Conservation (phyloP, 805 yeast species). For the Starmera pachycereana region DNA sequence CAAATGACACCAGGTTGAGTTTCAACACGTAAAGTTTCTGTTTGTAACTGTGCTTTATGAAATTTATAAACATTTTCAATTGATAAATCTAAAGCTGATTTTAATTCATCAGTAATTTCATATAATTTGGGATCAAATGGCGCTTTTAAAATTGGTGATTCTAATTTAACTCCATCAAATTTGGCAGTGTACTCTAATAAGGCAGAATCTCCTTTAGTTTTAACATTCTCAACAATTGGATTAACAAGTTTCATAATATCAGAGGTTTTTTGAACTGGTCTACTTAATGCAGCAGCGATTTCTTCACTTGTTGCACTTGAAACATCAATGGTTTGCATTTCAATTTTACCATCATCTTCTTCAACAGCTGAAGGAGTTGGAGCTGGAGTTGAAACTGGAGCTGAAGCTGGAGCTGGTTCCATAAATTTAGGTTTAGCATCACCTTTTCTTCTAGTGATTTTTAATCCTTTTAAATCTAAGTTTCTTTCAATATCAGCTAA, state of each 20-base stretch:
- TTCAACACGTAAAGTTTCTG: slow-evolving; percentile 68
- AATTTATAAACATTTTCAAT: slow-evolving; percentile 81
- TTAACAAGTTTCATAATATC: slow-evolving; percentile 88
- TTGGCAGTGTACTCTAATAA: slow-evolving; percentile 81
- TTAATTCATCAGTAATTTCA: slow-evolving; percentile 64
- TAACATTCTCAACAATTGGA: slow-evolving; percentile 80
- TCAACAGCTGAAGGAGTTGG: slow-evolving; percentile 14
- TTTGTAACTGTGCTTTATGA: slow-evolving; percentile 86
- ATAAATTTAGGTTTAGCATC: slow-evolving; percentile 85
- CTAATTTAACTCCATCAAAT: slow-evolving; percentile 75
- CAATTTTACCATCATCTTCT: slow-evolving; percentile 17
- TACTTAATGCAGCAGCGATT: slow-evolving; percentile 55
- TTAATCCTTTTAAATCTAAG: slow-evolving; percentile 71
- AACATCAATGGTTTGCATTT: slow-evolving; percentile 36
- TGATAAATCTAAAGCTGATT: slow-evolving; percentile 80
- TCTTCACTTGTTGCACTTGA: slow-evolving; percentile 31
- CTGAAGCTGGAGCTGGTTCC: slow-evolving; percentile 16
- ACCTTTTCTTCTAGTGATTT: slow-evolving; percentile 88
- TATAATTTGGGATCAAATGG: slow-evolving; percentile 79
- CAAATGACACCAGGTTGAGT: slow-evolving; percentile 92
- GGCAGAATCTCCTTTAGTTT: slow-evolving; percentile 73
- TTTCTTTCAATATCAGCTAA: slow-evolving; percentile 76
- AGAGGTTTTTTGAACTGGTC: slow-evolving; percentile 94
- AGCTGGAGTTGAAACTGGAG: slow-evolving; percentile 11
- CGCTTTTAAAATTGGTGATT: slow-evolving; percentile 68